These are phyloP conservation scores for Yarrowia sp. DNA, from an alignment of 805 yeast genomes.

Conservation along the genomic window DNA sequence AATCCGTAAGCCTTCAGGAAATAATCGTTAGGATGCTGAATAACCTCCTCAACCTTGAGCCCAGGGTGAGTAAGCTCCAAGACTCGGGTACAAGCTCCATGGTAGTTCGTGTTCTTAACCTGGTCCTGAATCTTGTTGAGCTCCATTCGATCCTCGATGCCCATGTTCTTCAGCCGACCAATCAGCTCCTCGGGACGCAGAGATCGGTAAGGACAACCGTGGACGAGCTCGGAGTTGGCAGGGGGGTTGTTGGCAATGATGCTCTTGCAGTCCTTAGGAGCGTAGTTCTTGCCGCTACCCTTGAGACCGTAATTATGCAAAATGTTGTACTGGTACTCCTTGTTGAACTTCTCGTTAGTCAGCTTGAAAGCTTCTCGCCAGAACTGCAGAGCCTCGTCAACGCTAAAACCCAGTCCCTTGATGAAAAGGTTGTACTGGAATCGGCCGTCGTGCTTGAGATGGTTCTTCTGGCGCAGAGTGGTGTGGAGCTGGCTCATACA, in stretches of 20 bases:
- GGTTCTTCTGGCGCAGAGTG: constrained; percentile 60
- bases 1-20: constrained; percentile 53
- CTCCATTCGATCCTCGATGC: constrained; percentile 55
- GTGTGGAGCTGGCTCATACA: constrained; percentile 70
- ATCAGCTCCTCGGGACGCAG: constrained; percentile 62
- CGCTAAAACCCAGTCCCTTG: constrained; percentile 82
- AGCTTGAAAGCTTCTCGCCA: constrained; percentile 70
- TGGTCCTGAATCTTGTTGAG: constrained; percentile 64
- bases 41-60: constrained; percentile 47
- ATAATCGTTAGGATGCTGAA: constrained; percentile 85
- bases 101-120: constrained; percentile 66
- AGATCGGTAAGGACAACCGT: constrained; percentile 93
- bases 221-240: constrained; percentile 62
- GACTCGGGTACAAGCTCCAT: constrained; percentile 85
- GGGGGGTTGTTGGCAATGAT: constrained; percentile 64
- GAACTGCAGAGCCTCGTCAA: constrained; percentile 83
- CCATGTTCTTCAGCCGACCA: constrained; percentile 57
- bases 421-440: constrained; percentile 81
- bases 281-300: constrained; percentile 82
- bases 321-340: constrained; percentile 84
- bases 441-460: constrained; percentile 79
- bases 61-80: constrained; percentile 63
- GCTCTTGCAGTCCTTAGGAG: constrained; percentile 80
- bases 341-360: constrained; percentile 71
- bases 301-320: constrained; percentile 89